Percentiles rank a stretch among this genome's conserved stretches.
phyloP scores from a whole-genome alignment of 2,329 filamentous ascomycete species.

The Phoma sp. region DNA sequence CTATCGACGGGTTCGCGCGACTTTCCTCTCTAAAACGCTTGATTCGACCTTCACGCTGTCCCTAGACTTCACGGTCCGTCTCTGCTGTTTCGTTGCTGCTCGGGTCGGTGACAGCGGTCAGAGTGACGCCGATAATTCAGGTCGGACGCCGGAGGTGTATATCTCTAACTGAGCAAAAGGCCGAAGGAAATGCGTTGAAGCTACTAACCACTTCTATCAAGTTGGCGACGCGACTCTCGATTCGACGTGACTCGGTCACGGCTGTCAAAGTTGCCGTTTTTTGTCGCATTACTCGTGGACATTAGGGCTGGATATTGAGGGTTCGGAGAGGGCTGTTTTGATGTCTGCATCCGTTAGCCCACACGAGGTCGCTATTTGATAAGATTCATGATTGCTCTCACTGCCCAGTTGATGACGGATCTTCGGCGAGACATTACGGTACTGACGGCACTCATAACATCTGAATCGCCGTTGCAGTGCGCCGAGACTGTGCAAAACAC shows the following conservation, averaged over 20 bases:
- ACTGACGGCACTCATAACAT: not conserved
- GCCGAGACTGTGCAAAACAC: not conserved
- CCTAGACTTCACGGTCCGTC: not conserved
- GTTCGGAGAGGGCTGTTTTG: not conserved
- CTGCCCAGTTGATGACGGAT: not conserved
- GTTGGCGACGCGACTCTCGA: not conserved
- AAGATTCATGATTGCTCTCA: not conserved
- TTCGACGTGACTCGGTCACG: not conserved
- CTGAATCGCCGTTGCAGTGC: not conserved
- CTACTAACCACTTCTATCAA: not conserved
- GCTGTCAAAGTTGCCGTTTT: not conserved
- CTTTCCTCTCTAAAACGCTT: not conserved
- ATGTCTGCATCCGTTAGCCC: too few relatives aligned
- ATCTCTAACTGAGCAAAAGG: not conserved
- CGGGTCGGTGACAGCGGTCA: not conserved
- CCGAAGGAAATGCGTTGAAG: not conserved
- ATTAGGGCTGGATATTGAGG: not conserved
- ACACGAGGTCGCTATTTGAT: not conserved
- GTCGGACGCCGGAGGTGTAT: not conserved
- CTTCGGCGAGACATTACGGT: not conserved
- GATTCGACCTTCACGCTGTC: not conserved
- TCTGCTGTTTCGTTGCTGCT: not conserved
- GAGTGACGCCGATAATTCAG: not conserved
- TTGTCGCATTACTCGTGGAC: slow-evolving; percentile 1
- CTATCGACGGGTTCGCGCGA: not conserved